Evolutionary conservation across 768 basidiomycete genomes (phyloP).

Genomic region (Dacryopinax primogenitus): DNA sequence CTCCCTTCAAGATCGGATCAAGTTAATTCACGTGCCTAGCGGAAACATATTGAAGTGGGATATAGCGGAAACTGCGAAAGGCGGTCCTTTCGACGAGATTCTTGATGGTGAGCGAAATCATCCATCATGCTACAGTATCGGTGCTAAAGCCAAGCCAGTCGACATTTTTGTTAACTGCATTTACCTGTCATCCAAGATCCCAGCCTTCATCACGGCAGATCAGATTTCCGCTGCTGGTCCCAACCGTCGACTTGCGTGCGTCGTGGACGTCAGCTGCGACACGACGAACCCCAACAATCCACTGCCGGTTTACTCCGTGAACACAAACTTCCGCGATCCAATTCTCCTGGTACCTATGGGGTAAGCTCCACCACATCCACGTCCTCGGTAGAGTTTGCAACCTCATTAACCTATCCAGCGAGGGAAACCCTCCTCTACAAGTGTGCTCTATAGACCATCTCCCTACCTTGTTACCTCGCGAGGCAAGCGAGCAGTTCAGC

Average conservation of each 20-base stretch:
- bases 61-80: slow-evolving; percentile 88
- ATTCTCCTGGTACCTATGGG: slow-evolving; percentile 75
- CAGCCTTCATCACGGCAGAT: slow-evolving; percentile 63
- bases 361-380: slow-evolving; percentile 34
- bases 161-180: slow-evolving; percentile 99
- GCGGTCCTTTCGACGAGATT: slow-evolving; percentile 91
- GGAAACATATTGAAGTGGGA: slow-evolving; percentile 97
- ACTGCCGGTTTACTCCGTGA: slow-evolving; percentile 84
- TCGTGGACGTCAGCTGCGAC: slow-evolving; percentile 98
- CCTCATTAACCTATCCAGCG: slow-evolving; percentile 30
- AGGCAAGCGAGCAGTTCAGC: slow-evolving; percentile 95
- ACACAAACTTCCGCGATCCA: slow-evolving; percentile 86
- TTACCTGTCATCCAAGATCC: slow-evolving; percentile 77
- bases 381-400: slow-evolving; percentile 9
- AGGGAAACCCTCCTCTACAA: slow-evolving; percentile 53
- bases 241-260: slow-evolving; percentile 54
- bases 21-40: slow-evolving; percentile 31
- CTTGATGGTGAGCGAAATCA: slow-evolving; percentile 42
- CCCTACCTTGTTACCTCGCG: slow-evolving; percentile 86
- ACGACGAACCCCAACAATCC: slow-evolving; percentile 98
- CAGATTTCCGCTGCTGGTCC: slow-evolving; percentile 61
- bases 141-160: slow-evolving; percentile 31
- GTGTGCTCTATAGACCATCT: slow-evolving; percentile 96
- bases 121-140: neutral
- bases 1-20: neutral